Base-by-base conservation (phyloP, 306 rosid species). In the Lathyrus sativus region DNA sequence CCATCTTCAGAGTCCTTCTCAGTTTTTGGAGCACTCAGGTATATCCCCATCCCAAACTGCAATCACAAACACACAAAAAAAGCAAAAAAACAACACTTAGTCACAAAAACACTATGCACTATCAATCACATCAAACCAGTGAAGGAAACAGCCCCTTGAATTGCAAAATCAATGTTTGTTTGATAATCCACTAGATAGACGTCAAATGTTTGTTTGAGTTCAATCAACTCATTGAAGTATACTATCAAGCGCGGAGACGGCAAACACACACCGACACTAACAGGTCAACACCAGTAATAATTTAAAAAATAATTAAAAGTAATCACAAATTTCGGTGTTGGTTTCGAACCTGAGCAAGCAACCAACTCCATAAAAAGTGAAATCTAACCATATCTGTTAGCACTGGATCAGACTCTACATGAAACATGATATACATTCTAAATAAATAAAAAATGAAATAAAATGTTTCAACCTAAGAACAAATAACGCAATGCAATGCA, bases 1-100 rank as follows among this genome's bases (percentile, higher is more conserved):
- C 97, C 97, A 50, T 88, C 97, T 58, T 88, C 96, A 37, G 99
- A 90, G 39, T 74, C 83, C 84, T 93, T 90, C 14, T 93, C 99
- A 29, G 97, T 93, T 74, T 88, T 93, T 1, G 99, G 97, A 35
- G 83, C 11, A 76, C 99, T 93, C 13, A 93, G 85, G 74, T 93
- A 93, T 64, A 88, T 82, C 60, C 99, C 99, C 99, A 90, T 86
- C 68, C 63, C 76, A 62, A 79, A 62, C 86, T 81, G 55, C 26
- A 35, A 75, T 54, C 33, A 64, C 67, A 72, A 2, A 14, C n/a
- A 56, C 35, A 75, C 66, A 18, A 19, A 18, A 29, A 42, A 65
- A 2, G n/a, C n/a, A n/a, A n/a, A 29, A 42, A 28, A 41, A 50
- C 56, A 62, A 9, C 31, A 73, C 9, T 71, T 12, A 81, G 70